Evolutionary conservation across 257 asterid genomes (phyloP).

Genomic region (Jacaranda mimosifolia): DNA sequence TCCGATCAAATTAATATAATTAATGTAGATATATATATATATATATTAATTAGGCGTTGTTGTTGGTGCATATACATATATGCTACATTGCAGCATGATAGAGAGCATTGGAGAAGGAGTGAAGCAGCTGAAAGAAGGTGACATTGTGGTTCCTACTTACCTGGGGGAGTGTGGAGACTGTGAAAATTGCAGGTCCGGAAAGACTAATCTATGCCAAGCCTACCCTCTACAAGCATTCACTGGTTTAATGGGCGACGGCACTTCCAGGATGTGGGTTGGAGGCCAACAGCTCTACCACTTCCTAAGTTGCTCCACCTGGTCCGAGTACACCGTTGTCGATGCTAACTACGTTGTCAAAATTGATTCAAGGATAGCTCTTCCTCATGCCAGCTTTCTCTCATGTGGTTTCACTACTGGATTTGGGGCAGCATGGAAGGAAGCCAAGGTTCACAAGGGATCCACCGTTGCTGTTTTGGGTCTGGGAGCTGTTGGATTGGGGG

Average conservation of each 20-base stretch:
- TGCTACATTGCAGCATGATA: slow-evolving; percentile 29
- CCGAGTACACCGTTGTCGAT: slow-evolving; percentile 53
- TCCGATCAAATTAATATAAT: not conserved
- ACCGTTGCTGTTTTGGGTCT: slow-evolving; percentile 57
- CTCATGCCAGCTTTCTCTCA: slow-evolving; percentile 61
- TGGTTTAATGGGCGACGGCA: slow-evolving; percentile 49
- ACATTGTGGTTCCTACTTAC: slow-evolving; percentile 52
- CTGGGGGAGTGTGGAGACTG: slow-evolving; percentile 54
- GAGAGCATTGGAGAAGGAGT: slow-evolving; percentile 56
- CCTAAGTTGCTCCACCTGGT: slow-evolving; percentile 65
- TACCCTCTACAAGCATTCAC: slow-evolving; percentile 57
- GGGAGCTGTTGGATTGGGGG: slow-evolving; percentile 63
- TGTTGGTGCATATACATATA: too few relatives aligned
- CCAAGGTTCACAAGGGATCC: slow-evolving; percentile 46
- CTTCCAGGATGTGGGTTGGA: slow-evolving; percentile 41
- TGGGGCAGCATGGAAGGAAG: slow-evolving; percentile 60
- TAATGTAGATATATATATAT: too few relatives aligned
- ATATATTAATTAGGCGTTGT: too few relatives aligned
- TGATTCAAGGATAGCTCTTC: slow-evolving; percentile 46
- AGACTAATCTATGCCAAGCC: slow-evolving; percentile 47
- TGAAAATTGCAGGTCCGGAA: slow-evolving; percentile 46
- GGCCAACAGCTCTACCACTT: slow-evolving; percentile 47
- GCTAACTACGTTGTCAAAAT: slow-evolving; percentile 52
- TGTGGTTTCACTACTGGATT: slow-evolving; percentile 62
- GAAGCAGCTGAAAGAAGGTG: slow-evolving; percentile 41